A percentile compares a stretch with the other conserved stretches of the same genome.
Evolutionary conservation across 2,329 filamentous ascomycete genomes (phyloP).

Genomic region (Neospermospora avenae): DNA sequence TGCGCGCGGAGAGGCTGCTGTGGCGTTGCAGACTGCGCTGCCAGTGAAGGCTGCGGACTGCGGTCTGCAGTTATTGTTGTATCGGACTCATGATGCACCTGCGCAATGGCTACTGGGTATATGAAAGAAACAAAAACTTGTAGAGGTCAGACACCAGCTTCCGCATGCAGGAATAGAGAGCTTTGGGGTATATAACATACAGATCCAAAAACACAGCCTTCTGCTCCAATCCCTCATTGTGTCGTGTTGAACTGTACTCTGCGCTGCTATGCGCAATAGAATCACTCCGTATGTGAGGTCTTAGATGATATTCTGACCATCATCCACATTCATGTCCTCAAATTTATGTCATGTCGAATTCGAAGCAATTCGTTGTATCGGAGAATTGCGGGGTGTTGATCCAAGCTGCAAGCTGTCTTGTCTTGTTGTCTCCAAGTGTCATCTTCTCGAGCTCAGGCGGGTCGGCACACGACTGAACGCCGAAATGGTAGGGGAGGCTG

Average conservation of each 20-base stretch:
- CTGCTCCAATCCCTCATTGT: conserved; percentile 33
- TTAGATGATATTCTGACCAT: conserved; percentile 25
- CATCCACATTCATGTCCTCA: conserved; percentile 19
- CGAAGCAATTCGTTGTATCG: no score
- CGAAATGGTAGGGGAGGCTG: neutral
- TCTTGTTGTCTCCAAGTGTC: conserved; percentile 10
- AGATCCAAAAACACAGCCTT: conserved; percentile 34
- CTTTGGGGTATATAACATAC: conserved; percentile 26
- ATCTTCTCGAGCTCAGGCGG: conserved; percentile 7
- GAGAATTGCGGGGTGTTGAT: neutral
- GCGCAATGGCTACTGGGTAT: conserved; percentile 21
- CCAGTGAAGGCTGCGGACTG: conserved; percentile 28
- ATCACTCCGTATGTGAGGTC: conserved; percentile 31
- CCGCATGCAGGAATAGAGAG: neutral
- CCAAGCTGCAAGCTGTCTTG: conserved; percentile 20
- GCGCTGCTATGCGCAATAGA: conserved; percentile 13
- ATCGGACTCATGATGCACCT: conserved; percentile 22
- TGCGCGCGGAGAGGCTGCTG: conserved; percentile 29
- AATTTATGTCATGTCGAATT: no score
- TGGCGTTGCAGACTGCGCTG: conserved; percentile 26
- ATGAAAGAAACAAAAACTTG: conserved; percentile 31
- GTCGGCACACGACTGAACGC: neutral
- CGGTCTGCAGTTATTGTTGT: conserved; percentile 23
- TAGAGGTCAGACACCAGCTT: conserved; percentile 5
- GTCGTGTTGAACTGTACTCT: conserved; percentile 14